Base-by-base conservation (phyloP, 768 basidiomycete species). In the Leucogyrophana mollusca region DNA sequence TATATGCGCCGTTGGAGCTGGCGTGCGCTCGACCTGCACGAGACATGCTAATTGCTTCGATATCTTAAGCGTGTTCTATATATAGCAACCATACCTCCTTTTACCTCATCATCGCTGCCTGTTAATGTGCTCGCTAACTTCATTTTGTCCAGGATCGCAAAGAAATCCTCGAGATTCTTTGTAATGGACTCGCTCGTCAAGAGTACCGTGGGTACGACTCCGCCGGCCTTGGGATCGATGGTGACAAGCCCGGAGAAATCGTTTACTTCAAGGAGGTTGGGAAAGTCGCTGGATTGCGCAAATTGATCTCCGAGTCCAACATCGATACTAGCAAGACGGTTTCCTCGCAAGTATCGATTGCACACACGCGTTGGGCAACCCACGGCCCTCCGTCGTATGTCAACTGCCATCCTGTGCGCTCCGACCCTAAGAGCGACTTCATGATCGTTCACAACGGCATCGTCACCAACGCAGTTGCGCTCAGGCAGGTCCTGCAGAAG, bases 161-260 rank as follows among this genome's bases (percentile, higher is more conserved):
- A 66, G 87, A 91, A 58, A 78, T 98, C 54, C 83, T 95, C 52
- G 94, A 98, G 58, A 83, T 94, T 51, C 81, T 99, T 41, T 81
- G 83, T 60, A 87, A 85, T 46, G 96, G 94, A 52, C 87, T 99
- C 49, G 84, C 90, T 44, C 85, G 96, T 49, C 85, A 97, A 56
- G 96, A 99, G 67, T 99, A 99, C 70, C 88, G 96, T 63, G 96
- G 96, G 33, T 99, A 99, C 64, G 96, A 99, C 66, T 93, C 90
- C 55, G 96, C 95, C 17, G 90, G 90, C 57, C 70, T 93, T 35
- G 84, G 85, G 48, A 80, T 97, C 55, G 96, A 99, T 60, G 95
- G 94, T 34, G 94, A 98, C 73, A 83, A 84, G 56, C 71, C 82
- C 2, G 83, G 83, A 36, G 71, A 85, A 39, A 76, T 91, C 38